Evolutionary conservation across 176 grass and related monocot species (phyloP), one percentile per base, ranked within the genome.

Genomic region (Rhynchospora breviuscula): DNA sequence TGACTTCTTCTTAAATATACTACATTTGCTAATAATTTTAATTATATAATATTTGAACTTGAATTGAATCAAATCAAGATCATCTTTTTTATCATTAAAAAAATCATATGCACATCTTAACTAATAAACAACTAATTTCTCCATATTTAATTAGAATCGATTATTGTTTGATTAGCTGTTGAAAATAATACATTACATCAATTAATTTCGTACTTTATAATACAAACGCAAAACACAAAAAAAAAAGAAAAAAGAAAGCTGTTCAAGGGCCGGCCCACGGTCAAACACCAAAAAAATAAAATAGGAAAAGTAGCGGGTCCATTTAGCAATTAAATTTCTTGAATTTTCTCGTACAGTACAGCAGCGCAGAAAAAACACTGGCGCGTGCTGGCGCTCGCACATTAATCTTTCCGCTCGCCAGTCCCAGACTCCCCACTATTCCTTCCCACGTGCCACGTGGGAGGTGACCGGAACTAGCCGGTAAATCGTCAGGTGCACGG

Each of bases 401-500:
- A 80, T 43, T 33, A 81, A 81, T 46, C 57, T 3, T 40, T 40
- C 35, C 35, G 35, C 29, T 18, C 29, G 46, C 18, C 25, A 13
- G 7, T n/a, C 5, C n/a, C n/a, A n/a, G n/a, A n/a, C n/a, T n/a
- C n/a, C 26, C 29, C 17, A 45, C 15, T 60, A 19, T 82, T 29
- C 26, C 60, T 11, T 48, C 59, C 7, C 79, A 82, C 79, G 79
- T 82, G 61, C 61, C 79, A 82, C 59, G 44, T 82, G 79, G 2
- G 61, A 80, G 3, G 59, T 17, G 5, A 82, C 79, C 19, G 79
- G 79, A 5, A 51, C 7, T n/a, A 64, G 6, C 79, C 79, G 43
- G 79, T 82, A 48, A 66, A 26, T 49, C 60, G 46, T 63, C 79
- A 66, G 58, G 58, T 82, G 78, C 43, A 80, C 78, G 78, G 72